phyloP scores from a whole-genome alignment of 2,329 filamentous ascomycete species.

The Aureobasidium zeae region DNA sequence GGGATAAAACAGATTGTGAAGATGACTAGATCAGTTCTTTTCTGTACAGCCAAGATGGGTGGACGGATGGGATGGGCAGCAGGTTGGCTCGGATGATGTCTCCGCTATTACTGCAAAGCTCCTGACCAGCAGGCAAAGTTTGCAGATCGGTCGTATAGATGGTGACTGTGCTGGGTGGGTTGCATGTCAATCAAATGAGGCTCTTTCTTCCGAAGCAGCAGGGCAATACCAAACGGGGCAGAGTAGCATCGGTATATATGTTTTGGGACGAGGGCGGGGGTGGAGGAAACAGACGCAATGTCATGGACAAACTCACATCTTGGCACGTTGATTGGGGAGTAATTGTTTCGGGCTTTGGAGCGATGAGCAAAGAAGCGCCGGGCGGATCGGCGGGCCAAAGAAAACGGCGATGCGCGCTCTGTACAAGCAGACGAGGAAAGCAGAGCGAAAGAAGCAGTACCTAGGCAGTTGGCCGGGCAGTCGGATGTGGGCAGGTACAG shows the following conservation, averaged over 20 bases:
- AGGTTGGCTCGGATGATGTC: too few relatives aligned
- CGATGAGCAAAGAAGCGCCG: slow-evolving; percentile 2
- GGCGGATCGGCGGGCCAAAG: too few relatives aligned
- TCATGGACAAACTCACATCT: slow-evolving; percentile 12
- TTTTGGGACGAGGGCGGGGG: too few relatives aligned
- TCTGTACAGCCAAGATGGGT: neutral
- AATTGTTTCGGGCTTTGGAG: neutral
- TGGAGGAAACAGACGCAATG: too few relatives aligned
- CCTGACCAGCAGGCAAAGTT: slow-evolving; percentile 11
- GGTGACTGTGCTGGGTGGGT: slow-evolving; percentile 2
- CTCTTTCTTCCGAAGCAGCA: neutral
- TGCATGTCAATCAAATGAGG: neutral
- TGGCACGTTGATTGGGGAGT: slow-evolving; percentile 5
- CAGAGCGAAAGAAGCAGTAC: too few relatives aligned
- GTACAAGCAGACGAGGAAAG: too few relatives aligned
- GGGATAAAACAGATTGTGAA: too few relatives aligned
- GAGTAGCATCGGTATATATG: too few relatives aligned
- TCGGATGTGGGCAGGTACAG: too few relatives aligned
- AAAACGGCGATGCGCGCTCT: too few relatives aligned
- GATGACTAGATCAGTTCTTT: neutral
- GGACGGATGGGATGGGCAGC: too few relatives aligned
- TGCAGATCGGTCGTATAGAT: slow-evolving; percentile 14
- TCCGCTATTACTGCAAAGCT: slow-evolving; percentile 13
- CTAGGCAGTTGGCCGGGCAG: too few relatives aligned
- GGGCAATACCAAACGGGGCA: neutral